A percentile compares a stretch with the other conserved stretches of the same genome.
phyloP scores from a whole-genome alignment of 108 stramenopile species.

The Epithemia pelagica region DNA sequence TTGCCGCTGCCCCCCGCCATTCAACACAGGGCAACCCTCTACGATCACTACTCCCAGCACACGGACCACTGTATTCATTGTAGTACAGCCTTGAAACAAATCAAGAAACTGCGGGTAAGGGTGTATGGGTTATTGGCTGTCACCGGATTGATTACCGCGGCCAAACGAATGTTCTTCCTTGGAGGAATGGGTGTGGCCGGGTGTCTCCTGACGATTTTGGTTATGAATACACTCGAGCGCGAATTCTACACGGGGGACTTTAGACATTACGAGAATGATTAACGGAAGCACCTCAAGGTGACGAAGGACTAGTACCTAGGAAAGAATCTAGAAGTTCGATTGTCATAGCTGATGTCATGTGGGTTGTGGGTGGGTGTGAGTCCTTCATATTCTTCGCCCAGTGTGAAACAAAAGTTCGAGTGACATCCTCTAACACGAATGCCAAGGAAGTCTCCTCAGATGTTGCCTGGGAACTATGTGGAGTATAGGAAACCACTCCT shows the following conservation, averaged over 20 bases:
- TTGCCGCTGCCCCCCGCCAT: conserved; percentile 14
- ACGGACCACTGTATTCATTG: conserved; percentile 25
- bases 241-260: conserved; percentile 15
- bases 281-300: conserved; percentile 1
- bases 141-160: conserved; percentile 4
- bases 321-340: no score
- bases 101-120: conserved; percentile 3
- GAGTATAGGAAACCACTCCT: no score
- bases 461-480: no score
- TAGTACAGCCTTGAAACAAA: conserved; percentile 8
- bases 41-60: conserved; percentile 25
- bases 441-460: no score
- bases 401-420: no score
- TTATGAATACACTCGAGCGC: conserved; percentile 8
- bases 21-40: conserved; percentile 3
- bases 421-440: no score
- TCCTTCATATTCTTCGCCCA: no score
- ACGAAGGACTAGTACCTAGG: no score
- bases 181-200: background rate
- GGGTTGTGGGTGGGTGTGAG: no score
- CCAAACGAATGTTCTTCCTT: conserved; percentile 1
- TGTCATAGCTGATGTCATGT: no score
- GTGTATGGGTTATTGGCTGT: conserved; percentile 1
- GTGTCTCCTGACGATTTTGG: conserved; percentile 2
- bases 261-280: conserved; percentile 30